Conservation (phyloP, 1,139 yeast genomes). For the Kluyveromyces sp. region DNA sequence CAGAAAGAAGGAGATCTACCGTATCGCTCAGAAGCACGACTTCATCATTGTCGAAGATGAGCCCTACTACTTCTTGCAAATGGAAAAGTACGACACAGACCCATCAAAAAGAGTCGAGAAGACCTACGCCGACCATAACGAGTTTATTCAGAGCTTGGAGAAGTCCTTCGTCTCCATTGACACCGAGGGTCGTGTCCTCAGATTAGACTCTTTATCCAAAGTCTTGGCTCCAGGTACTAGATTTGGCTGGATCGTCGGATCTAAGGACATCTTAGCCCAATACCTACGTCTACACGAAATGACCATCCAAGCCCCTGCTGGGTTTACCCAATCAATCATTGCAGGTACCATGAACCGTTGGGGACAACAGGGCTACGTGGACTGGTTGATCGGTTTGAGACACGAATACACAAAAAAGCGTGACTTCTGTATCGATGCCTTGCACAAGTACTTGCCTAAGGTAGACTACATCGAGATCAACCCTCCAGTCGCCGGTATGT, state of each 20-base stretch:
- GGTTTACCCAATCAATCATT: slow-evolving; percentile 67
- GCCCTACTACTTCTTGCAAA: slow-evolving; percentile 90
- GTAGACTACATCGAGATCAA: slow-evolving; percentile 29
- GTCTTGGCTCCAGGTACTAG: slow-evolving; percentile 90
- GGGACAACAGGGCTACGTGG: slow-evolving; percentile 73
- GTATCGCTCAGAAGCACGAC: slow-evolving; percentile 74
- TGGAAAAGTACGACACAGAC: slow-evolving; percentile 52
- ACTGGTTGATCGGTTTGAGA: slow-evolving; percentile 85
- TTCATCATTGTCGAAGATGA: slow-evolving; percentile 84
- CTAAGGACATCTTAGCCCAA: slow-evolving; percentile 57
- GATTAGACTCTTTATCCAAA: slow-evolving; percentile 89
- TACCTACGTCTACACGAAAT: slow-evolving; percentile 73
- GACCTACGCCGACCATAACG: slow-evolving; percentile 36
- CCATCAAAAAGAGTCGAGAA: slow-evolving; percentile 28
- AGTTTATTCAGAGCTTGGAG: slow-evolving; percentile 61
- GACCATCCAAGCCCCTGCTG: slow-evolving; percentile 74
- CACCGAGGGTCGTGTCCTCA: slow-evolving; percentile 80
- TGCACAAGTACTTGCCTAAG: slow-evolving; percentile 41
- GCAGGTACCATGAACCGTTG: slow-evolving; percentile 58
- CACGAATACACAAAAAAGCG: slow-evolving; percentile 73
- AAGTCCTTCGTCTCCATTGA: slow-evolving; percentile 76
- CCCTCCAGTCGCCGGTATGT: slow-evolving; percentile 65
- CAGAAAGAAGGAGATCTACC: slow-evolving; percentile 66
- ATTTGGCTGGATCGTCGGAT: slow-evolving; percentile 87
- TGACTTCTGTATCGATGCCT: slow-evolving; percentile 54